phyloP scores from a whole-genome alignment of 2,329 filamentous ascomycete genomes.

The Hymenoscyphus occultus region DNA sequence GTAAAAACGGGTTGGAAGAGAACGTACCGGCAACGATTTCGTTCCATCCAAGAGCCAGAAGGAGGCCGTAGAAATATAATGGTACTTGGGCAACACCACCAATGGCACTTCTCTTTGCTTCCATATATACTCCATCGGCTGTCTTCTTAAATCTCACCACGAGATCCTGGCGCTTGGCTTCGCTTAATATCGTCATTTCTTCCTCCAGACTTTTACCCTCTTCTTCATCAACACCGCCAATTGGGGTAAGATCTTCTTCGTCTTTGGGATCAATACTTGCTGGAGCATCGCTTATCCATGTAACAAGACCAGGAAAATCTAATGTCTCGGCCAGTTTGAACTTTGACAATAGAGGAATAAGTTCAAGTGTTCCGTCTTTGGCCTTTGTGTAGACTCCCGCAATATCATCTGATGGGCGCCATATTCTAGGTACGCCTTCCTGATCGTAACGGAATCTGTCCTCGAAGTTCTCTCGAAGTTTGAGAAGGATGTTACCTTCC shows the following conservation, averaged over 20 bases:
- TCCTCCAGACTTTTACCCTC: constrained; percentile 93
- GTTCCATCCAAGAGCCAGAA: constrained; percentile 96
- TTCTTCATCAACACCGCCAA: constrained; percentile 91
- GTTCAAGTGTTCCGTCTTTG: constrained; percentile 83
- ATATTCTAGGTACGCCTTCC: constrained; percentile 89
- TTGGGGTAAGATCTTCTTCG: constrained; percentile 84
- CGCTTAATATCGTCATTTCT: constrained; percentile 91
- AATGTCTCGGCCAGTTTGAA: constrained; percentile 77
- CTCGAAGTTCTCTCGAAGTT: constrained; percentile 96
- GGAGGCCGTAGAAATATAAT: constrained; percentile 86
- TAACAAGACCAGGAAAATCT: constrained; percentile 74
- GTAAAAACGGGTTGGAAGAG: neutral
- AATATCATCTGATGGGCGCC: constrained; percentile 95
- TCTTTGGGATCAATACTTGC: constrained; percentile 72
- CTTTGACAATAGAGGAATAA: constrained; percentile 83
- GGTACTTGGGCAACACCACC: constrained; percentile 93
- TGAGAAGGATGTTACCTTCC: constrained; percentile 93
- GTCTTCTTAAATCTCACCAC: constrained; percentile 97
- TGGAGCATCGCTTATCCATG: constrained; percentile 79
- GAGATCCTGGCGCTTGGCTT: constrained; percentile 86
- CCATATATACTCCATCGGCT: constrained; percentile 94
- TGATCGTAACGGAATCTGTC: constrained; percentile 99
- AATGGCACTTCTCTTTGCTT: constrained; percentile 95
- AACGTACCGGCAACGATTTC: constrained; percentile 87
- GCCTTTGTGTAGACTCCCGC: constrained; percentile 92